Base-by-base conservation (phyloP, 2,329 filamentous ascomycete species). In the Penicillium polonicum region DNA sequence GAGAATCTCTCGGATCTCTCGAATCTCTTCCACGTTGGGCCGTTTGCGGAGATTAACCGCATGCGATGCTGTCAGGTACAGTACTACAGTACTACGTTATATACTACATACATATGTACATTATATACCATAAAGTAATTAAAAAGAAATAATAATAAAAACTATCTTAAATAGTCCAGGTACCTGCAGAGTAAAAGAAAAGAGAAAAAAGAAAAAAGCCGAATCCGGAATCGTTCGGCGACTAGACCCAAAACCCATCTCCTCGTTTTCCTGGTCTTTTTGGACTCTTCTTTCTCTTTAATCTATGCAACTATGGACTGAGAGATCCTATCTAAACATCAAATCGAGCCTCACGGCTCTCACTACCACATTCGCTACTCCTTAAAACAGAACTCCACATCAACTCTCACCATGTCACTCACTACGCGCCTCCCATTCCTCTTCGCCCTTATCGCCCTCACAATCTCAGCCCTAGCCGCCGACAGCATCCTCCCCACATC, bases 401-500 rank as follows among this genome's bases (percentile, higher is more conserved):
- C 25, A 29, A 29, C n/a, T 33, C 19, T 48, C 41, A 57, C 13
- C 3, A 57, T 57, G 55, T 35, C 41, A 45, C n/a, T 55, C 52
- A 41, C 44, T 49, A 42, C 45, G 23, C 55, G 55, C 49, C 29
- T 52, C 33, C 9, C 48, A 23, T 4, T 44, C 9, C 15, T 46
- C 23, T 41, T 56, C 48, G 13, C n/a, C 23, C 58, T 65, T 53
- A 36, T 64, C 51, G 64, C 61, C 50, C 64, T 65, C 36, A 64
- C 52, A 54, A 57, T 70, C 44, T 55, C 67, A 55, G 59, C 57
- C 43, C 54, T 68, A 48, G 54, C 67, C 52, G 61, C 68, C 57
- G 52, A 58, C 60, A 62, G 67, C 52, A 61, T 62, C 52, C 68
- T 78, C 39, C 76, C 76, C 42, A 68, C 73, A 9, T 58, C 72